Conservation (phyloP, 1,284 basidiomycete genomes). For the Puccinia coronata region DNA sequence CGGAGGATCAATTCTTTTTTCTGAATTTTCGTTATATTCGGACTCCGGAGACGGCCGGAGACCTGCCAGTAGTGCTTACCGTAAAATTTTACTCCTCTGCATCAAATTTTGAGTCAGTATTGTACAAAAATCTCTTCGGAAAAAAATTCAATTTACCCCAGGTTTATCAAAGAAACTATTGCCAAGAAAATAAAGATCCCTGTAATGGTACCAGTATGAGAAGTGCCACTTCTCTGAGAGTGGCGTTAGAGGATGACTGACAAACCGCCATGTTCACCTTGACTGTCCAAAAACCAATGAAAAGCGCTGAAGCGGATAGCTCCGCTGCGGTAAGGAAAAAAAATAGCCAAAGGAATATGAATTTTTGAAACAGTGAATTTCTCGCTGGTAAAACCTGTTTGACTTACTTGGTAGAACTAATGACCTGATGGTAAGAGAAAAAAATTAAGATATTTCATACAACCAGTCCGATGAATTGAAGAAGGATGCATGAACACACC, state of each 20-base stretch:
- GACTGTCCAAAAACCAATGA: conserved; percentile 41
- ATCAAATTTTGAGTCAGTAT: conserved; percentile 1
- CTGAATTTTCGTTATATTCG: background rate
- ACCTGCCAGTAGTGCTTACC: conserved; percentile 14
- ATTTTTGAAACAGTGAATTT: too few species aligned
- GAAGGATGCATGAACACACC: background rate
- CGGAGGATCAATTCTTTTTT: background rate
- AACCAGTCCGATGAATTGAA: background rate
- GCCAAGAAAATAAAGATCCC: conserved; percentile 45
- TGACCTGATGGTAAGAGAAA: conserved; percentile 27
- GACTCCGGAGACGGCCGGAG: too few species aligned
- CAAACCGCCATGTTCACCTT: conserved; percentile 44
- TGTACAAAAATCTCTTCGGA: background rate
- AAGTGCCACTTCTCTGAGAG: background rate
- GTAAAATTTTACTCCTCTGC: conserved; percentile 44
- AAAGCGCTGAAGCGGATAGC: conserved; percentile 48
- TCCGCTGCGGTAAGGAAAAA: conserved; percentile 27
- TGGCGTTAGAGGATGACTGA: conserved; percentile 17
- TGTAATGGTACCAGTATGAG: background rate
- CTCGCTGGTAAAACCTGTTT: too few species aligned
- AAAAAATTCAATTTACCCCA: conserved; percentile 36
- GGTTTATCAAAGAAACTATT: conserved; percentile 36
- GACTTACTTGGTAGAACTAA: conserved; percentile 41
- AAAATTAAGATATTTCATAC: background rate
- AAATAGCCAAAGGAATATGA: background rate